These are phyloP conservation scores for Chloranthus sessilifolius DNA, from an alignment of 164 flowering plant species.

Conservation along the genomic window DNA sequence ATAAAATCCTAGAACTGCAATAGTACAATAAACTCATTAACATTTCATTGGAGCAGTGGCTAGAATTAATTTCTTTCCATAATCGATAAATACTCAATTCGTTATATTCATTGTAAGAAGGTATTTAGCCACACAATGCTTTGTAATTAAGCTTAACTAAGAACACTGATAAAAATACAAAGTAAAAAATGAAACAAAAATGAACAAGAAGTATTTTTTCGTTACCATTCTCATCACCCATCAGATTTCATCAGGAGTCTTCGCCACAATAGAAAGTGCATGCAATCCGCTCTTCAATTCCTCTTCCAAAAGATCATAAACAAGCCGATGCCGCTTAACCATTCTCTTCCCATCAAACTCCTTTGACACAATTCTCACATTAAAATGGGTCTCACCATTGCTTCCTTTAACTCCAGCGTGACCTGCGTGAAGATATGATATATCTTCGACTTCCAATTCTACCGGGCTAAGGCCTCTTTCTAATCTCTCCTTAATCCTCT, in stretches of 20 bases:
- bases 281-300: constrained; percentile 87
- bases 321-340: constrained; percentile 82
- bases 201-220: too few relatives aligned
- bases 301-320: constrained; percentile 68
- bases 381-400: constrained; percentile 91
- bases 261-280: constrained; percentile 86
- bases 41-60: too few relatives aligned
- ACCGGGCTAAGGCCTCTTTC: constrained; percentile 57
- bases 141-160: too few relatives aligned
- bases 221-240: constrained; percentile 12
- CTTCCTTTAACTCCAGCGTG: constrained; percentile 70
- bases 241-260: constrained; percentile 73
- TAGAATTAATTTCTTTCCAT: too few relatives aligned
- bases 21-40: too few relatives aligned
- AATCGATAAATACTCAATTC: too few relatives aligned
- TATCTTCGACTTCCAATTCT: constrained; percentile 69
- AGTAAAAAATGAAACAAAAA: too few relatives aligned
- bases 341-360: constrained; percentile 86
- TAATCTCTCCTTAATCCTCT: constrained; percentile 60
- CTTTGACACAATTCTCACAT: constrained; percentile 67
- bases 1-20: too few relatives aligned
- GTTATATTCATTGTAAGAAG: too few relatives aligned
- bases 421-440: constrained; percentile 90
- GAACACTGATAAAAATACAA: too few relatives aligned
- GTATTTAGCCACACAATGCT: too few relatives aligned